These are phyloP conservation scores for Cladophialophora carrionii DNA, from an alignment of 2,329 filamentous ascomycete species.

Conservation along the genomic window DNA sequence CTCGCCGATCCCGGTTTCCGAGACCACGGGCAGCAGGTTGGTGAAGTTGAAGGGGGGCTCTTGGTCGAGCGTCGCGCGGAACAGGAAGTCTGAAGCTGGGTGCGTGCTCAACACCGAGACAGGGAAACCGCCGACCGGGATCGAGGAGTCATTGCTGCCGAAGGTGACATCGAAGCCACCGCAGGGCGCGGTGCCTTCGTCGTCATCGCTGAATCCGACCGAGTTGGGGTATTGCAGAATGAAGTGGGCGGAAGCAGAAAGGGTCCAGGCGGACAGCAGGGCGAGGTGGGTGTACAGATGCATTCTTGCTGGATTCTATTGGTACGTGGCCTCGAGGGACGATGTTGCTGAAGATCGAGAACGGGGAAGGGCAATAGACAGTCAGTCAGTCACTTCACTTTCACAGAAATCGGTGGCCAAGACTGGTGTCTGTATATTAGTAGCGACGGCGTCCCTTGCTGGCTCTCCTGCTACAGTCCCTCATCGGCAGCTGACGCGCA, in stretches of 20 bases:
- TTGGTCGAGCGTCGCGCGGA: conserved; percentile 56
- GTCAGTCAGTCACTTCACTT: not conserved
- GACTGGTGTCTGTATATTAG: conserved; percentile 3
- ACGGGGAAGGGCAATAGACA: not conserved
- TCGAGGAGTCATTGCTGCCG: conserved; percentile 52
- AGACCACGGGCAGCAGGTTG: conserved; percentile 61
- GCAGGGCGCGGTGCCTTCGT: conserved; percentile 54
- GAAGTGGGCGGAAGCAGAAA: conserved; percentile 57
- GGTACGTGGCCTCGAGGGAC: not conserved
- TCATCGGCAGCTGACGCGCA: not conserved
- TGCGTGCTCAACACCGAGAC: conserved; percentile 48
- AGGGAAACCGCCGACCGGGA: conserved; percentile 54
- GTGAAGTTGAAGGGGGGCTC: conserved; percentile 70
- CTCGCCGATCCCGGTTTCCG: conserved; percentile 63
- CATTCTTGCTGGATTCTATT: conserved; percentile 6
- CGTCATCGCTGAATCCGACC: conserved; percentile 56
- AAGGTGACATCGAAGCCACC: conserved; percentile 50
- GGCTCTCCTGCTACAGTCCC: not conserved
- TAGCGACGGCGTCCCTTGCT: conserved; percentile 1
- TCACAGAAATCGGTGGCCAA: conserved; percentile 9
- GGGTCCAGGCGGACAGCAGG: conserved; percentile 20
- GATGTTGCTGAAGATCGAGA: not conserved
- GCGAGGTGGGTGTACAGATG: conserved; percentile 16
- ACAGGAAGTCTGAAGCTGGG: conserved; percentile 35
- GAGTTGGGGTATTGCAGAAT: conserved; percentile 56